A percentile compares a stretch with the other conserved stretches of the same genome.
phyloP scores from a whole-genome alignment of 306 rosid species.

The Trifolium subterraneum region DNA sequence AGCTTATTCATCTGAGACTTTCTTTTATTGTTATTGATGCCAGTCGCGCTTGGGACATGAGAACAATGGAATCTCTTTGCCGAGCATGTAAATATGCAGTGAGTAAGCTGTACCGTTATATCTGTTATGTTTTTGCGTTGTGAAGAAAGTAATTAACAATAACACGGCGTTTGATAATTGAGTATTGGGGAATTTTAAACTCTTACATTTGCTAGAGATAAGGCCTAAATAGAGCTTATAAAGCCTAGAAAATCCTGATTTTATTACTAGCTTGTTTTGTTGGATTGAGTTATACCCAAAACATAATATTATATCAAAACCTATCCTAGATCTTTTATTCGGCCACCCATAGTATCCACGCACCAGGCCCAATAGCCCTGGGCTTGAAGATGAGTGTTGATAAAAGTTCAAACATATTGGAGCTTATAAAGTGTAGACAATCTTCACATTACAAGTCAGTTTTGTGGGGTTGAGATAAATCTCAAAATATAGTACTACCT shows the following conservation, averaged over 20 bases:
- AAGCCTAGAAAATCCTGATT: not conserved
- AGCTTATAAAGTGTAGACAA: no score
- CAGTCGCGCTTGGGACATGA: slow-evolving; percentile 99
- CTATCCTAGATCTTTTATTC: not conserved
- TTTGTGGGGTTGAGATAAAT: not conserved
- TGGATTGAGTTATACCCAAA: not conserved
- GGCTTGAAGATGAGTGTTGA: not conserved
- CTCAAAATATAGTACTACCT: not conserved
- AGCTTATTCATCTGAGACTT: slow-evolving; percentile 37
- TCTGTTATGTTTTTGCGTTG: slow-evolving; percentile 25
- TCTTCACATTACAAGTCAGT: not conserved
- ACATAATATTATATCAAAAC: not conserved
- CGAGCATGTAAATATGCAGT: slow-evolving; percentile 99
- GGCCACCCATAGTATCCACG: not conserved
- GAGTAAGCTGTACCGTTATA: slow-evolving; percentile 52
- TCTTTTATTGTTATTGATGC: slow-evolving; percentile 40
- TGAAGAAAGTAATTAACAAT: slow-evolving; percentile 29
- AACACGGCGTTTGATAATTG: slow-evolving; percentile 11
- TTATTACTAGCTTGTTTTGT: not conserved
- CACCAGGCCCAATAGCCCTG: not conserved
- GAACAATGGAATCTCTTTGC: slow-evolving; percentile 99
- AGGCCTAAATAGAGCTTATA: slow-evolving; percentile 8
- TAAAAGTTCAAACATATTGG: not conserved
- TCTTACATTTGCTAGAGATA: not conserved
- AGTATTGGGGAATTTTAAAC: not conserved